A percentile compares a stretch with the other conserved stretches of the same genome.
These are phyloP conservation scores for Amylostereum chailletii DNA, from an alignment of 1,284 basidiomycete species.

Conservation along the genomic window DNA sequence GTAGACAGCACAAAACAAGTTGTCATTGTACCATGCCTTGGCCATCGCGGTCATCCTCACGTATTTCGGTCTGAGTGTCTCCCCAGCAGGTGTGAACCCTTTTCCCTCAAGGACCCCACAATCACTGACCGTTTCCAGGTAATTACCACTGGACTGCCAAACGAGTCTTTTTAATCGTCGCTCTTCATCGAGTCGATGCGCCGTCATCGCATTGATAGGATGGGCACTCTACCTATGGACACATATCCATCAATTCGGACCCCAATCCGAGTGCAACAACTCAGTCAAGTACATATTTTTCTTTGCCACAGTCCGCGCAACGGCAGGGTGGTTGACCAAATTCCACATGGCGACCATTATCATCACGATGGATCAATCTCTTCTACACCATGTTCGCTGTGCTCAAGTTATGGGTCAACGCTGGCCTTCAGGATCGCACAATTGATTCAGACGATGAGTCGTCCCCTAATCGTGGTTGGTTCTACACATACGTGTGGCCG, in stretches of 20 bases:
- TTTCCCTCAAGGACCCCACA: neutral
- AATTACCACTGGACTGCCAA: neutral
- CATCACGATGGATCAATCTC: no score
- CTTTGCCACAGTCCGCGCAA: slow-evolving; percentile 1
- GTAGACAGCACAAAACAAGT: slow-evolving; percentile 3
- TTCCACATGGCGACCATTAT: no score
- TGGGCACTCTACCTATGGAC: slow-evolving; percentile 7
- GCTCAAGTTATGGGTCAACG: no score
- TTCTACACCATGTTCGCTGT: no score
- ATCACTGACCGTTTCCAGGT: neutral
- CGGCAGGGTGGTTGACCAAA: neutral
- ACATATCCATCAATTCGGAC: slow-evolving; percentile 2
- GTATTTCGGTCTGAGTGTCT: slow-evolving; percentile 6
- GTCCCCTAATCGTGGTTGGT: no score
- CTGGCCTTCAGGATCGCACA: no score
- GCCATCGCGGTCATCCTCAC: slow-evolving; percentile 8
- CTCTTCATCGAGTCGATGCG: neutral
- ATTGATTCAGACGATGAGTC: no score
- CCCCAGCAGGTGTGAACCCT: neutral
- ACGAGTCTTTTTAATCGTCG: neutral
- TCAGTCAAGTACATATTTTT: slow-evolving; percentile 5
- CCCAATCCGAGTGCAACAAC: slow-evolving; percentile 10
- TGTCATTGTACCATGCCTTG: slow-evolving; percentile 11
- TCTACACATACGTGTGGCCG: no score
- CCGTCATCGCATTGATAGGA: neutral